Percentiles rank a stretch among this genome's conserved stretches.
Evolutionary conservation across 176 grass and related monocot genomes (phyloP).

Genomic region (Carex parvula): DNA sequence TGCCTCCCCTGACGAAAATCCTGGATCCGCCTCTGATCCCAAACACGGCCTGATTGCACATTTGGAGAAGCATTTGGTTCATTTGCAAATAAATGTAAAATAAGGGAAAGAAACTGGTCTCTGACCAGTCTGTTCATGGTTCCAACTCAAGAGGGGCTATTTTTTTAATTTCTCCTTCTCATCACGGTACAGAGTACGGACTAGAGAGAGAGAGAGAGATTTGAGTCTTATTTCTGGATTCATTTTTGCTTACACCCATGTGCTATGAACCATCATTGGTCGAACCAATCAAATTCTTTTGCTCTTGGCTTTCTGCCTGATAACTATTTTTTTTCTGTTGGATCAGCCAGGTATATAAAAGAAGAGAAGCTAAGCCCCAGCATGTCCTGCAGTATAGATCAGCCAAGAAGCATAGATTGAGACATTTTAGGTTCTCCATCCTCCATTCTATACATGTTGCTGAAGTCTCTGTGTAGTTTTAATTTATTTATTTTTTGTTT

Average conservation of each 20-base stretch:
- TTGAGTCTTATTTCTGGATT: background rate
- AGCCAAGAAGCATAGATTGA: slow-evolving; percentile 9
- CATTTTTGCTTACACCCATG: background rate
- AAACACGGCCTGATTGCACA: background rate
- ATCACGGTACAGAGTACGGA: background rate
- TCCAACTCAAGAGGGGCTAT: background rate
- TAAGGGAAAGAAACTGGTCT: background rate
- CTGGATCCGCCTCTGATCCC: too few relatives aligned
- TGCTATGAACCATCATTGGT: background rate
- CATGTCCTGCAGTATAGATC: background rate
- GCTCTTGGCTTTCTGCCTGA: background rate
- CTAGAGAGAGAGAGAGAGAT: background rate
- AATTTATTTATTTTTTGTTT: too few relatives aligned
- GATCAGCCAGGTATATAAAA: slow-evolving; percentile 2
- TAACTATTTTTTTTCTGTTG: background rate
- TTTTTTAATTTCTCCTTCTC: background rate
- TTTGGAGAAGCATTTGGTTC: background rate
- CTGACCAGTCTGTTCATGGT: background rate
- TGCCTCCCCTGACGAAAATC: too few relatives aligned
- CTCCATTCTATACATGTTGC: background rate
- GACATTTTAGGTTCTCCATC: slow-evolving; percentile 14
- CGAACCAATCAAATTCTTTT: background rate
- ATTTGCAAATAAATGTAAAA: background rate
- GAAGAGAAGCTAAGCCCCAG: background rate
- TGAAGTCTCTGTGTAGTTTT: background rate